Evolutionary conservation across 106 monocot genomes (phyloP).

Genomic region (Dioscorea alata): DNA sequence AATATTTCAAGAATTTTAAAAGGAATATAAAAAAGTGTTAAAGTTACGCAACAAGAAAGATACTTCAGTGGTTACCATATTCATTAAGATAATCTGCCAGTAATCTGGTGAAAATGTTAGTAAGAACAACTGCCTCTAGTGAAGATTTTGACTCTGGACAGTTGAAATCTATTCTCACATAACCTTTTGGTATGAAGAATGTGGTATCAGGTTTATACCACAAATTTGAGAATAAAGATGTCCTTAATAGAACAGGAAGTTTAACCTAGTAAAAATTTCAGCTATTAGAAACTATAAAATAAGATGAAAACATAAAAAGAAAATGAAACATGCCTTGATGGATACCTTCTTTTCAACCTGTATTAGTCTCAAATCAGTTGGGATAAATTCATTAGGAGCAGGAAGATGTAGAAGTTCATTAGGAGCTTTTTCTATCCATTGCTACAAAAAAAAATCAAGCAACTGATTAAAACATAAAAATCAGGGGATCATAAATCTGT

Average conservation of each 20-base stretch:
- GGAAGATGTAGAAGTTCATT: slow-evolving; percentile 62
- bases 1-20: too few relatives aligned
- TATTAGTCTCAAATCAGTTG: slow-evolving; percentile 70
- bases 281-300: neutral
- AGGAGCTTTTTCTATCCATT: slow-evolving; percentile 77
- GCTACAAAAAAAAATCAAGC: slow-evolving; percentile 37
- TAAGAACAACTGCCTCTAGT: slow-evolving; percentile 80
- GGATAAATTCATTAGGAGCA: slow-evolving; percentile 75
- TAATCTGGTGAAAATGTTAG: slow-evolving; percentile 71
- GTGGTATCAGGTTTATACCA: slow-evolving; percentile 92
- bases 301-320: neutral
- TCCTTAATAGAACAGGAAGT: slow-evolving; percentile 57
- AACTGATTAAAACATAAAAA: neutral
- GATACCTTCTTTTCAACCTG: slow-evolving; percentile 48
- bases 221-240: slow-evolving; percentile 66
- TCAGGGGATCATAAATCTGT: too few relatives aligned
- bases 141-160: slow-evolving; percentile 73
- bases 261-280: slow-evolving; percentile 29
- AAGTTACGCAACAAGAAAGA: neutral
- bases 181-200: slow-evolving; percentile 82
- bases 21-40: too few relatives aligned
- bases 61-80: slow-evolving; percentile 56
- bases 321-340: neutral
- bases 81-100: slow-evolving; percentile 89
- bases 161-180: slow-evolving; percentile 71